A percentile compares a stretch with the other conserved stretches of the same genome.
Evolutionary conservation across 2,329 filamentous ascomycete species (phyloP).

Genomic region (Xylaria digitata): DNA sequence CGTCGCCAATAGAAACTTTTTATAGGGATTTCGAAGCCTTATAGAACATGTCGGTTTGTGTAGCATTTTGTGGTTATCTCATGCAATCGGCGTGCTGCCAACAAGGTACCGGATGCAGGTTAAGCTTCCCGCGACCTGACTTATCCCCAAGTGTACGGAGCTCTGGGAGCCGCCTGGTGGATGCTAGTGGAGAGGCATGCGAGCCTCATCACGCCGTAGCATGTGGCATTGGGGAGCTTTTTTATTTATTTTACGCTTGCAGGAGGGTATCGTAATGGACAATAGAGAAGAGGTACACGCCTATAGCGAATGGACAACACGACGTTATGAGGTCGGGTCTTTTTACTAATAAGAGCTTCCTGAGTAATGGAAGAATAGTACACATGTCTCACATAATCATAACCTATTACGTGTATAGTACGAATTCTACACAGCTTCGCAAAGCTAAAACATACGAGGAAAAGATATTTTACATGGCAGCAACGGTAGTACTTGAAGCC

Average conservation of each 20-base stretch:
- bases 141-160: slow-evolving; percentile 26
- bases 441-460: neutral
- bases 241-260: slow-evolving; percentile 15
- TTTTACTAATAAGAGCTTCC: neutral
- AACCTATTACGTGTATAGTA: neutral
- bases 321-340: neutral
- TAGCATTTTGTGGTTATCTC: slow-evolving; percentile 27
- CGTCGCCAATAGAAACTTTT: slow-evolving; percentile 3
- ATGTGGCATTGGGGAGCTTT: slow-evolving; percentile 31
- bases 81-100: slow-evolving; percentile 23
- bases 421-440: slow-evolving; percentile 12
- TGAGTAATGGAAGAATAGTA: neutral
- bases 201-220: slow-evolving; percentile 35
- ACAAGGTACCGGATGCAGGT: slow-evolving; percentile 35
- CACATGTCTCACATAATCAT: neutral
- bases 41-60: slow-evolving; percentile 14
- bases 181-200: slow-evolving; percentile 31
- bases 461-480: neutral
- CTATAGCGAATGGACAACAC: slow-evolving; percentile 11
- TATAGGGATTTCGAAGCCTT: slow-evolving; percentile 1
- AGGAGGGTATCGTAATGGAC: slow-evolving; percentile 13
- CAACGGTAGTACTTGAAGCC: neutral
- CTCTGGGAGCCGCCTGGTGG: slow-evolving; percentile 29
- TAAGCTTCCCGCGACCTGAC: slow-evolving; percentile 28
- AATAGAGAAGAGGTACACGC: slow-evolving; percentile 13